phyloP scores from a whole-genome alignment of 352 stramenopile genomes.

The Phytophthora kernoviae region DNA sequence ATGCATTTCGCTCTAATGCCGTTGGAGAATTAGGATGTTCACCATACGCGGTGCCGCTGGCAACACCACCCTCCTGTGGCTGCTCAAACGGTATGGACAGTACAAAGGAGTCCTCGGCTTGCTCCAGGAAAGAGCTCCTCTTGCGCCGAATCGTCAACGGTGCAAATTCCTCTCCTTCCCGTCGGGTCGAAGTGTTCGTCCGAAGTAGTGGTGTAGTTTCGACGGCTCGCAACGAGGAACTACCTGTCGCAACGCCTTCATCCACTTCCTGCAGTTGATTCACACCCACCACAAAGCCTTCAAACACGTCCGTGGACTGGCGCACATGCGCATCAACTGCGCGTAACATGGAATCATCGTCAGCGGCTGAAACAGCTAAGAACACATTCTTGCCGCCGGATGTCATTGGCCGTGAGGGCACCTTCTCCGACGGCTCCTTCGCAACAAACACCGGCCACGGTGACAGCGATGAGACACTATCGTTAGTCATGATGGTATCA shows the following conservation, averaged over 20 bases:
- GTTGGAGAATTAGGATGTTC: conserved; percentile 27
- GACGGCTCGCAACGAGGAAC: conserved; percentile 30
- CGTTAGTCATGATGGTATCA: conserved; percentile 56
- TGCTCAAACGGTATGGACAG: conserved; percentile 79
- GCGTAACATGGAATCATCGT: conserved; percentile 81
- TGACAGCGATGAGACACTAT: conserved; percentile 62
- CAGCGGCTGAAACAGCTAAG: conserved; percentile 70
- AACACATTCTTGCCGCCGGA: conserved; percentile 73
- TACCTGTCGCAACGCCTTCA: background rate
- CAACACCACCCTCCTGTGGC: conserved; percentile 21
- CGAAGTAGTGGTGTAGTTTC: conserved; percentile 70
- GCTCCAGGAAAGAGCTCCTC: conserved; percentile 76
- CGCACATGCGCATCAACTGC: conserved; percentile 58
- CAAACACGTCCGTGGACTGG: conserved; percentile 60
- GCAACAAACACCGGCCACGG: conserved; percentile 83
- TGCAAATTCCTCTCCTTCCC: conserved; percentile 16
- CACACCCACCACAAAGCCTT: conserved; percentile 85
- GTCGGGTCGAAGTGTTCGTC: conserved; percentile 25
- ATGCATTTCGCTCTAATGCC: conserved; percentile 63
- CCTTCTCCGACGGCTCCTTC: conserved; percentile 49
- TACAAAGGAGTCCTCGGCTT: conserved; percentile 77
- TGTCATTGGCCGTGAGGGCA: conserved; percentile 7
- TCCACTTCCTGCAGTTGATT: conserved; percentile 68
- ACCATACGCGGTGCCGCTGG: conserved; percentile 11
- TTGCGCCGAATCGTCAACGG: conserved; percentile 56